Conservation (phyloP, 129 eudicot species). For the Escallonia herrerae region DNA sequence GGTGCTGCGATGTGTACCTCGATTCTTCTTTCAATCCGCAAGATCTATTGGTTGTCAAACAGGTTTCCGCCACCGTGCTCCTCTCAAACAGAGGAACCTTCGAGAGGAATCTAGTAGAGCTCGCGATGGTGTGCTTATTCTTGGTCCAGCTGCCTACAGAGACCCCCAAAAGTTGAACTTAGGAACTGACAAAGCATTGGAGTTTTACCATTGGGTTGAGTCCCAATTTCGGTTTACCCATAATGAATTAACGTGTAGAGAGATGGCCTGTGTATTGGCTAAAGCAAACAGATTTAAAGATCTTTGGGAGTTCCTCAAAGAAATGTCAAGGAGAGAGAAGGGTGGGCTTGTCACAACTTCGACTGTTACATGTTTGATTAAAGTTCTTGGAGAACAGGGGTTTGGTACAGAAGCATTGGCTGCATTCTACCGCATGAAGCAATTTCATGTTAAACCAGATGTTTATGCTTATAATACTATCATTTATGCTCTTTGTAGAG, state of each 20-base stretch:
- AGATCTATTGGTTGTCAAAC: conserved; percentile 72
- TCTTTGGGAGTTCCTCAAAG: conserved; percentile 69
- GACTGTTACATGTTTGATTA: conserved; percentile 80
- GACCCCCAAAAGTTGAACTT: conserved; percentile 44
- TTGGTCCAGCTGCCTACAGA: conserved; percentile 78
- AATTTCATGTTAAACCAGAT: conserved; percentile 77
- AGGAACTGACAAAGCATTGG: conserved; percentile 57
- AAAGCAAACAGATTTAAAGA: conserved; percentile 49
- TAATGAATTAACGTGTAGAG: conserved; percentile 63
- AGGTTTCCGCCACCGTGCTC: conserved; percentile 65
- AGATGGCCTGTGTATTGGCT: conserved; percentile 63
- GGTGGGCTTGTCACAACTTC: conserved; percentile 47
- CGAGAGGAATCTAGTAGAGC: conserved; percentile 33
- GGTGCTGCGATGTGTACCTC: conserved; percentile 55
- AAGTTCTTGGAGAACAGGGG: conserved; percentile 79
- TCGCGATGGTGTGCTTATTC: conserved; percentile 35
- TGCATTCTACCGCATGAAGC: conserved; percentile 77
- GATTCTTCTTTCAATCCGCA: conserved; percentile 61
- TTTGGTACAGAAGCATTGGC: conserved; percentile 60
- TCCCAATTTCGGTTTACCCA: conserved; percentile 52
- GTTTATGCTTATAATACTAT: conserved; percentile 67
- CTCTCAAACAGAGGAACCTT: conserved; percentile 65
- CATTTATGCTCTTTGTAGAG: conserved; percentile 73
- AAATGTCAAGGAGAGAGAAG: conserved; percentile 48
- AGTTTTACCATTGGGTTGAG: conserved; percentile 78